A percentile compares a stretch with the other conserved stretches of the same genome.
Evolutionary conservation across 2,329 filamentous ascomycete genomes (phyloP).

Genomic region (Microascus cirrosus): DNA sequence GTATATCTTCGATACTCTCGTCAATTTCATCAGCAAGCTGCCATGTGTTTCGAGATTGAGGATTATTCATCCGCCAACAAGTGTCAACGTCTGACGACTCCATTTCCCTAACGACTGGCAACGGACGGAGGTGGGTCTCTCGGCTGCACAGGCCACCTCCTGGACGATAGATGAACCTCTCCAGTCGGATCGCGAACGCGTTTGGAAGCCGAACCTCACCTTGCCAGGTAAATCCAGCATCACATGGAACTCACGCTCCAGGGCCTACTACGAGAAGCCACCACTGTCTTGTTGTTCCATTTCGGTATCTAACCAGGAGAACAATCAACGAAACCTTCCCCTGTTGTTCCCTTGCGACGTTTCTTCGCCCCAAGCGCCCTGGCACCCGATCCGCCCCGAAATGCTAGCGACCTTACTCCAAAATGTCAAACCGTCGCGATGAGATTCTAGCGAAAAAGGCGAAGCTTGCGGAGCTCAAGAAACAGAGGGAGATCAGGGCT

Average conservation of each 20-base stretch:
- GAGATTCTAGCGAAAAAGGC: slow-evolving; percentile 96
- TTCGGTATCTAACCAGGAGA: not conserved
- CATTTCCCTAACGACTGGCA: too few species aligned
- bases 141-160: not conserved
- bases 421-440: slow-evolving; percentile 48
- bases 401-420: not conserved
- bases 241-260: not conserved
- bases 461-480: slow-evolving; percentile 91
- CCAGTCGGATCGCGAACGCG: not conserved
- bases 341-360: not conserved
- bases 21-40: too few species aligned
- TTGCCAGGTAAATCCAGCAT: not conserved
- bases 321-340: not conserved
- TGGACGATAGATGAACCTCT: not conserved
- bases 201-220: not conserved
- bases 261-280: not conserved
- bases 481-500: slow-evolving; percentile 74
- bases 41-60: too few species aligned
- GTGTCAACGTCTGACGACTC: too few species aligned
- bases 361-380: not conserved
- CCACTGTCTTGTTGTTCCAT: not conserved
- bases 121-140: too few species aligned
- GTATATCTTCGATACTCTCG: too few species aligned
- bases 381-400: not conserved
- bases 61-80: too few species aligned